A percentile compares a stretch with the other conserved stretches of the same genome.
These are phyloP conservation scores for Epichloe sp. DNA, from an alignment of 2,329 filamentous ascomycete genomes.

Conservation along the genomic window DNA sequence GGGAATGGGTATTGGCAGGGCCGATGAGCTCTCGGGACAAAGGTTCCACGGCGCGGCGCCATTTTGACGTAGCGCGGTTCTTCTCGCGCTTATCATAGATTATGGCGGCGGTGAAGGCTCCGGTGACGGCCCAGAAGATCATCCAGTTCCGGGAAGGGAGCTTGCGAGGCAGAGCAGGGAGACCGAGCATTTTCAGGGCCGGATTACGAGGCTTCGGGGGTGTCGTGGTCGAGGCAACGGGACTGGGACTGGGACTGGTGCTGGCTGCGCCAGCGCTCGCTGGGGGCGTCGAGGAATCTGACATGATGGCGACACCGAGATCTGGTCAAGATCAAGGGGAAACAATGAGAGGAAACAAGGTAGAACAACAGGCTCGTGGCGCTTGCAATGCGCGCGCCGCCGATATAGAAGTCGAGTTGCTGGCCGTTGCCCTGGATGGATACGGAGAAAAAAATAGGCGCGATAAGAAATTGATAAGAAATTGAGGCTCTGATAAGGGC, in stretches of 20 bases:
- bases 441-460: conserved; percentile 9
- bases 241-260: background rate
- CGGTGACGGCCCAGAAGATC: conserved; percentile 77
- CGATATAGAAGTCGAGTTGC: background rate
- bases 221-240: conserved; percentile 8
- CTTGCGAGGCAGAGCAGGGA: conserved; percentile 70
- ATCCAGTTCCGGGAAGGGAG: conserved; percentile 95
- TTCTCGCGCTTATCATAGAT: conserved; percentile 91
- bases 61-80: conserved; percentile 71
- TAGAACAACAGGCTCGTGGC: background rate
- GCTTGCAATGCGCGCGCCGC: background rate
- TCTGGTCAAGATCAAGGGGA: background rate
- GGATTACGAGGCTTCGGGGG: conserved; percentile 45
- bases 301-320: background rate
- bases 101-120: conserved; percentile 64
- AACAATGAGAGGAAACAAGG: background rate
- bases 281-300: background rate
- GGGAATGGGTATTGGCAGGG: conserved; percentile 47
- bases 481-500: background rate
- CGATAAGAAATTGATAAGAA: conserved; percentile 10
- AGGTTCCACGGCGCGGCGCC: conserved; percentile 74
- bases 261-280: conserved; percentile 4
- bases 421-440: background rate
- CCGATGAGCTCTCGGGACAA: conserved; percentile 66
- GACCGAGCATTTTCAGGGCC: conserved; percentile 65